Base-by-base conservation (phyloP, 306 rosid species). In the Citrullus mucosospermus region DNA sequence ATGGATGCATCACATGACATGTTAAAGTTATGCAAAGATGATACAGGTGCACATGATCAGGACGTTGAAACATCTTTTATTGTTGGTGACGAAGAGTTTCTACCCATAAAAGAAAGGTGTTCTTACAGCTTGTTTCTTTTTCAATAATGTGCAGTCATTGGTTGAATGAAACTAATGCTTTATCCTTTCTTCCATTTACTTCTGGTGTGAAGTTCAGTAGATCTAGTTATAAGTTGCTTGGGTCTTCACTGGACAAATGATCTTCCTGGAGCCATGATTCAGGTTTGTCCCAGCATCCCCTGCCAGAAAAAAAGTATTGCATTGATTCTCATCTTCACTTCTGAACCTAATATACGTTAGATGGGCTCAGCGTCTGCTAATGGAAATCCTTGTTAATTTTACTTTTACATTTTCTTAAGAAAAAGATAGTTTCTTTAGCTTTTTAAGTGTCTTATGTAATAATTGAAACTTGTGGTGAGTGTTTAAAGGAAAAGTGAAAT, bases 241-340 rank as follows among this genome's bases (percentile, higher is more conserved):
- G 96, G 97, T 54, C 93, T 94, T 39, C 98, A 94, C 78, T 94
- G 98, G 98, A 94, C 95, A 81, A 94, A 94, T 83, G 98, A 94
- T 87, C 93, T 94, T 75, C 98, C 98, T 4, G 98, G 97, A 85
- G 97, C 98, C 80, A 92, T 94, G 98, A 92, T 94, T 85, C 98
- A 94, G 91, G 98, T 87, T 78, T 18, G 61, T 65, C 51, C 6
- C 34, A 17, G 1, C 75, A 0, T 54, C 34, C 74, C 43, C 77
- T 6, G 9, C 57, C 18, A 51, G 10, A 18, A 8, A 77, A 5
- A 20, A 55, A 6, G 9, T 20, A 3, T 54, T 66, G 55, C 46
- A 68, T 38, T 25, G 36, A 39, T 65, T 56, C 8, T 54, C 53
- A 25, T 69, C 20, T 43, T 70, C 76, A 44, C 39, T 10, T 46